These are phyloP conservation scores for Aristolochia californica DNA, from an alignment of 164 flowering plant species.

Conservation along the genomic window DNA sequence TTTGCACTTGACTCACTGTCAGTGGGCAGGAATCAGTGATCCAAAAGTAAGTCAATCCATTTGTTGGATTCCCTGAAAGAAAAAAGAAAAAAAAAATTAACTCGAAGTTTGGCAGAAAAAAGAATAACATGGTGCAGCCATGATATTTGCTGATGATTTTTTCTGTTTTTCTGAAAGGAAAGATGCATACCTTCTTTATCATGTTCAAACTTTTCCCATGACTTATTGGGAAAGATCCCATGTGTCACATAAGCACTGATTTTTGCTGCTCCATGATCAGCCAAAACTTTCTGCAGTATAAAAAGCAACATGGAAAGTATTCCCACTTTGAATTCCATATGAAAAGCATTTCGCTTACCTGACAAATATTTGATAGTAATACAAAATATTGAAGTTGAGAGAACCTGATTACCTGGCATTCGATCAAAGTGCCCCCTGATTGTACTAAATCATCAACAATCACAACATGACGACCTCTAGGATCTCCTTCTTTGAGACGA, in stretches of 20 bases:
- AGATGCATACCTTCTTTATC: slow-evolving; percentile 49
- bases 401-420: slow-evolving; percentile 67
- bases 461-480: slow-evolving; percentile 85
- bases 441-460: slow-evolving; percentile 99
- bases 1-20: slow-evolving; percentile 65
- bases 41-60: slow-evolving; percentile 80
- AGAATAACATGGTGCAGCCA: background rate
- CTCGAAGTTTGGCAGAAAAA: too few species aligned
- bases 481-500: slow-evolving; percentile 87
- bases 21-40: slow-evolving; percentile 90
- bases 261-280: slow-evolving; percentile 80
- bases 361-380: too few species aligned
- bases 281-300: slow-evolving; percentile 74
- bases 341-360: too few species aligned
- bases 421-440: slow-evolving; percentile 90
- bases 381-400: too few species aligned
- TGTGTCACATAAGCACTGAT: slow-evolving; percentile 98
- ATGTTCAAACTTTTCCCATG: slow-evolving; percentile 83
- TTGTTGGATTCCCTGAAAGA: slow-evolving; percentile 50
- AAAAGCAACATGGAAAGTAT: background rate
- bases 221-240: slow-evolving; percentile 82
- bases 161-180: background rate
- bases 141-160: too few species aligned
- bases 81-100: background rate
- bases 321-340: too few species aligned